These are phyloP conservation scores for Cladosporium phlei DNA, from an alignment of 2,329 filamentous ascomycete species.

Conservation along the genomic window DNA sequence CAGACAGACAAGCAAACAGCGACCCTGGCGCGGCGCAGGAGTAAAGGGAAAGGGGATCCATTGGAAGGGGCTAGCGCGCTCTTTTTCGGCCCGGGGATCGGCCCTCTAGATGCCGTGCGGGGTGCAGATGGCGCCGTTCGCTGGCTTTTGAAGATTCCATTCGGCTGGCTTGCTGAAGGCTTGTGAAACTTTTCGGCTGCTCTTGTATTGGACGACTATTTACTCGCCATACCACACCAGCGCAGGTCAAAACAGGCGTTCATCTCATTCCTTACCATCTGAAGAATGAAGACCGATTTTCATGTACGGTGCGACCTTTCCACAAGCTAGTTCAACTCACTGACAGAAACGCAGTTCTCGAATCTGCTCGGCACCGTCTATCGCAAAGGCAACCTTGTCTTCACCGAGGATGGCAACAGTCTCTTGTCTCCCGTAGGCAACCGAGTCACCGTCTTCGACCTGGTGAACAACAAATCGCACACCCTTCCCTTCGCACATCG, in stretches of 20 bases:
- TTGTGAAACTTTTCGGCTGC: constrained; percentile 5
- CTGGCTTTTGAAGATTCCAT: constrained; percentile 10
- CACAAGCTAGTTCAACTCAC: background rate
- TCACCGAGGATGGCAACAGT: constrained; percentile 92
- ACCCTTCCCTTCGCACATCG: constrained; percentile 88
- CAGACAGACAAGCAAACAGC: constrained; percentile 5
- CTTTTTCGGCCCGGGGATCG: constrained; percentile 7
- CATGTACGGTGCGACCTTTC: constrained; percentile 56
- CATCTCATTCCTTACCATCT: background rate
- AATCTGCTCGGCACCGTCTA: constrained; percentile 98
- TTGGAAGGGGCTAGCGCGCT: background rate
- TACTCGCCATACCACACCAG: constrained; percentile 1
- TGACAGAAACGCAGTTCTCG: constrained; percentile 66
- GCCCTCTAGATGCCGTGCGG: constrained; percentile 8
- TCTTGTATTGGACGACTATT: constrained; percentile 1
- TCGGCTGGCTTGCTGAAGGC: too few relatives aligned
- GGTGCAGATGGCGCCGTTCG: constrained; percentile 5
- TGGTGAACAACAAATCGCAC: constrained; percentile 88
- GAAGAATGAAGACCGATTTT: constrained; percentile 97
- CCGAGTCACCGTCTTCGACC: constrained; percentile 89
- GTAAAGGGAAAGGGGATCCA: constrained; percentile 12
- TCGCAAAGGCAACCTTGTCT: constrained; percentile 94
- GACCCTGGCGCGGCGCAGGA: background rate
- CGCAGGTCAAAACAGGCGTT: constrained; percentile 5
- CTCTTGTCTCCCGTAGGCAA: constrained; percentile 96